Percentiles rank a stretch among this genome's conserved stretches.
These are phyloP conservation scores for Flaveria ramosissima DNA, from an alignment of 129 eudicot species.

Conservation along the genomic window DNA sequence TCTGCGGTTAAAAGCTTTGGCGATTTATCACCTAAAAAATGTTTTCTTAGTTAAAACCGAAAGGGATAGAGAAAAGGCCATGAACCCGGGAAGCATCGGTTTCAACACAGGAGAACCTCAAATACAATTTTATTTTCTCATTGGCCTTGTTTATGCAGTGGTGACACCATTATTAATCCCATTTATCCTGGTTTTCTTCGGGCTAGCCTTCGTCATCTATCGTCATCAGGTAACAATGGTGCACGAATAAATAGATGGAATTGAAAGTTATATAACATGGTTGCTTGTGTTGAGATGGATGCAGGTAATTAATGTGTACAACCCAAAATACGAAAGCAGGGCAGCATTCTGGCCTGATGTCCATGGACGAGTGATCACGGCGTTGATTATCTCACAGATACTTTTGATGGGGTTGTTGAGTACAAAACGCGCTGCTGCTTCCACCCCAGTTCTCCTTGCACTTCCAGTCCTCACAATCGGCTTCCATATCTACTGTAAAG, in stretches of 20 bases:
- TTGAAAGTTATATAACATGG: too few species aligned
- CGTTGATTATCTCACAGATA: slow-evolving; percentile 70
- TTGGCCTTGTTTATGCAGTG: slow-evolving; percentile 90
- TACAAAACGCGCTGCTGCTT: slow-evolving; percentile 63
- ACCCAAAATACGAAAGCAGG: slow-evolving; percentile 90
- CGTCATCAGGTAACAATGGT: slow-evolving; percentile 80
- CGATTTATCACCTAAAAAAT: slow-evolving; percentile 76
- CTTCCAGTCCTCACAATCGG: slow-evolving; percentile 81
- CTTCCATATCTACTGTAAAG: slow-evolving; percentile 84
- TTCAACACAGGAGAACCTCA: slow-evolving; percentile 93
- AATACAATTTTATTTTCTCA: slow-evolving; percentile 79
- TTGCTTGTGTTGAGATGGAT: background rate
- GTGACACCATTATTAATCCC: slow-evolving; percentile 87
- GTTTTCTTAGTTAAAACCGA: slow-evolving; percentile 87
- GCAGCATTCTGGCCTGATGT: slow-evolving; percentile 99
- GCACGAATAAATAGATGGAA: too few species aligned
- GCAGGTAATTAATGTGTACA: slow-evolving; percentile 91
- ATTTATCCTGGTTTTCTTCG: slow-evolving; percentile 81
- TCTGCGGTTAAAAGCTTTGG: slow-evolving; percentile 65
- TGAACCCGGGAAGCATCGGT: slow-evolving; percentile 89
- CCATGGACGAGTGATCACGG: slow-evolving; percentile 75
- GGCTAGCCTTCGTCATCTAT: slow-evolving; percentile 62
- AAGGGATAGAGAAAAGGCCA: slow-evolving; percentile 84
- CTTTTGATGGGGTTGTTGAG: slow-evolving; percentile 82
- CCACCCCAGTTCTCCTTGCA: slow-evolving; percentile 79